Base-by-base conservation (phyloP, 1,139 yeast genomes). In the Arxiozyma telluris region DNA sequence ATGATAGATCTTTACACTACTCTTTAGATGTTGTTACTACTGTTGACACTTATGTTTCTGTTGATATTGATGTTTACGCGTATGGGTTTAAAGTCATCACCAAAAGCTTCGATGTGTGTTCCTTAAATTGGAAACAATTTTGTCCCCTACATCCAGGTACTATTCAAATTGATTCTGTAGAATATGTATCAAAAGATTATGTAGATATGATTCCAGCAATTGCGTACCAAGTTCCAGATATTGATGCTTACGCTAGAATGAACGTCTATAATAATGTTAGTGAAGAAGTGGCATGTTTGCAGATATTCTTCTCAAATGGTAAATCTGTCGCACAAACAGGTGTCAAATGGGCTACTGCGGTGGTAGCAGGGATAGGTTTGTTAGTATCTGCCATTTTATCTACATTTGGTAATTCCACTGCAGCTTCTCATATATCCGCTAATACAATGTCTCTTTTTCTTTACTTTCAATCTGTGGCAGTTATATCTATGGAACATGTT, bases 331-430 rank as follows among this genome's bases (percentile, higher is more conserved):
- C 85, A 42, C 93, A 86, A 67, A 73, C 81, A 2, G 93, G 90
- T 59, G 90, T 83, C 50, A 84, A 84, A 70, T 86, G 94, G 94
- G 93, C 87, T 20, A 84, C 93, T 41, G 94, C 93, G 0, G 83
- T 83, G 25, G 73, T 86, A 62, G 93, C 94, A 1, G 94, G 93
- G 57, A 69, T 84, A 48, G 93, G 94, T 22, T 71, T 86, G 54
- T 69, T 86, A 52, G 75, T 81, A 27, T 85, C 89, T 12, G 89
- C 91, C 8, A 58, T 82, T 21, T 73, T 86, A 60, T 83, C 90
- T 2, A 78, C 88, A 3, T 84, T 84, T 65, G 94, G 94, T 53
- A 86, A 84, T 71, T 84, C 93, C 4, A 83, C 83, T 58, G 88
- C 94, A 8, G 93, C 94, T 11, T 81, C 89, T 12, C 87, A 85